Conservation (phyloP, 2,329 filamentous ascomycete species). For the Pseudocercospora vitis region DNA sequence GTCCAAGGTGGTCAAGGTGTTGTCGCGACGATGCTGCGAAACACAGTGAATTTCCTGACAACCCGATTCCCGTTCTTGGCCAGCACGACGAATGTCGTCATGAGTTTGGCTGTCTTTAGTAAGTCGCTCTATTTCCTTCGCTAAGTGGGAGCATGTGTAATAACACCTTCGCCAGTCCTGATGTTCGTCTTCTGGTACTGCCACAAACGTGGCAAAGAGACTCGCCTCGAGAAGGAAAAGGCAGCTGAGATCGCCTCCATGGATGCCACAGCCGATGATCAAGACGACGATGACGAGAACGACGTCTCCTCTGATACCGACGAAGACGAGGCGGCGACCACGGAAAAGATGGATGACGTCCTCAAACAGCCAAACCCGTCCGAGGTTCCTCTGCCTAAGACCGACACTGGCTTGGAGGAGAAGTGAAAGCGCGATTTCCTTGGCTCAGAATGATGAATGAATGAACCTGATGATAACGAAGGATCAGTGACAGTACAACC, state of each 20-base stretch:
- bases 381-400: slow-evolving; percentile 27
- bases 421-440: not conserved
- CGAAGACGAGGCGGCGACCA: slow-evolving; percentile 22
- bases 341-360: slow-evolving; percentile 20
- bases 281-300: too few species aligned
- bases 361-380: slow-evolving; percentile 31
- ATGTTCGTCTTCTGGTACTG: slow-evolving; percentile 98
- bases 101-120: slow-evolving; percentile 87
- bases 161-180: slow-evolving; percentile 70
- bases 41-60: slow-evolving; percentile 87
- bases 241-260: slow-evolving; percentile 17
- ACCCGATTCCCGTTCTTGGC: slow-evolving; percentile 86
- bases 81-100: slow-evolving; percentile 79
- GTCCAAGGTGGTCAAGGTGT: slow-evolving; percentile 79
- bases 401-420: slow-evolving; percentile 5
- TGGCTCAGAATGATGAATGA: slow-evolving; percentile 4
- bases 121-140: slow-evolving; percentile 43
- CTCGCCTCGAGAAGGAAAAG: slow-evolving; percentile 58
- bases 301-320: slow-evolving; percentile 21
- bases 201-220: slow-evolving; percentile 89
- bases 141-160: not conserved
- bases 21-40: slow-evolving; percentile 77
- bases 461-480: not conserved
- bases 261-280: slow-evolving; percentile 28
- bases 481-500: not conserved